phyloP scores from a whole-genome alignment of 2,329 filamentous ascomycete species.

The Hortaea werneckii region DNA sequence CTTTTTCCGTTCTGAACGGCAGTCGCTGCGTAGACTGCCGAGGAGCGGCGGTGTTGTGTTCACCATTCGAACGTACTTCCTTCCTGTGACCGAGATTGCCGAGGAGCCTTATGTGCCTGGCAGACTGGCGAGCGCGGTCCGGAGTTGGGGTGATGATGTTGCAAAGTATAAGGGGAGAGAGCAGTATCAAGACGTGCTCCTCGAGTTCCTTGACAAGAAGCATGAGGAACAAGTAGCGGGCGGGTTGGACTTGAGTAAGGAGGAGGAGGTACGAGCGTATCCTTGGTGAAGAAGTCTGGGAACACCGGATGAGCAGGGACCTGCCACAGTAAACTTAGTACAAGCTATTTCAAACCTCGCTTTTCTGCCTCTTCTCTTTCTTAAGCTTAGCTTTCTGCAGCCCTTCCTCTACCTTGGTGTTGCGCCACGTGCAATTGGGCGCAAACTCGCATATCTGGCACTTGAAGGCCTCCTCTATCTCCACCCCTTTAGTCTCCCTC shows the following conservation, averaged over 20 bases:
- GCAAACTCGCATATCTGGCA: slow-evolving; percentile 77
- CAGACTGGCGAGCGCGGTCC: slow-evolving; percentile 62
- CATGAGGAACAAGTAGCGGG: slow-evolving; percentile 62
- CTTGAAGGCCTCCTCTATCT: slow-evolving; percentile 78
- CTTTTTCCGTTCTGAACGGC: slow-evolving; percentile 66
- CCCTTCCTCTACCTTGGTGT: slow-evolving; percentile 54
- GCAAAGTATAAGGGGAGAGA: slow-evolving; percentile 68
- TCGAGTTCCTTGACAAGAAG: slow-evolving; percentile 66
- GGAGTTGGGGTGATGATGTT: slow-evolving; percentile 75
- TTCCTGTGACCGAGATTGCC: slow-evolving; percentile 56
- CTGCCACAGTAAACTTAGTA: no score
- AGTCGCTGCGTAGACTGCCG: slow-evolving; percentile 52
- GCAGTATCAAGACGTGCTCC: slow-evolving; percentile 59
- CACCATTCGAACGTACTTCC: slow-evolving; percentile 72
- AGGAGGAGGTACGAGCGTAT: slow-evolving; percentile 52
- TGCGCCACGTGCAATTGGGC: slow-evolving; percentile 68
- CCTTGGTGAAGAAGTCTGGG: slow-evolving; percentile 46
- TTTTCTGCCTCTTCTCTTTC: slow-evolving; percentile 9
- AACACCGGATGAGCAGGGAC: no score
- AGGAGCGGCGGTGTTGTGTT: slow-evolving; percentile 48
- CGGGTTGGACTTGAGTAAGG: slow-evolving; percentile 52
- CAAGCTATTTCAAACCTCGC: slow-evolving; percentile 15
- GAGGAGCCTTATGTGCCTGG: slow-evolving; percentile 69
- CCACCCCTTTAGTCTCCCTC: slow-evolving; percentile 61
- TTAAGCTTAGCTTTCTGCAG: slow-evolving; percentile 19